Evolutionary conservation across 2,329 filamentous ascomycete genomes (phyloP).

Genomic region (Diaporthe sp.): DNA sequence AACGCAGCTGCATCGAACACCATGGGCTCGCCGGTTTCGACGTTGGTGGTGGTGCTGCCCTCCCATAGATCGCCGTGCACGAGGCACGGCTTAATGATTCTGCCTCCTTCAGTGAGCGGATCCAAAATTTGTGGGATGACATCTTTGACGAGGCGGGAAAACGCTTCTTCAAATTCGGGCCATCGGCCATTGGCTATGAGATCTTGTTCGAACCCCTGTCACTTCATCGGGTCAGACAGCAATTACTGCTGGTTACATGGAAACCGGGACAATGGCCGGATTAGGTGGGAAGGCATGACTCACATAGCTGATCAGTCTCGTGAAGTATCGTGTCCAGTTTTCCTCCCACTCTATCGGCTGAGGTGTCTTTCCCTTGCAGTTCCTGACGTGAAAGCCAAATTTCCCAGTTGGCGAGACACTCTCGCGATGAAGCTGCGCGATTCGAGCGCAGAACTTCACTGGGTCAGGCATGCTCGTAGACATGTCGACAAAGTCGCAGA

Average conservation of each 20-base stretch:
- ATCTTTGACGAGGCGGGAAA: neutral
- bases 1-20: conserved; percentile 1
- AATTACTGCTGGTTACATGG: neutral
- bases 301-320: neutral
- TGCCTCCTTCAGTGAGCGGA: neutral
- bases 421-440: conserved; percentile 5
- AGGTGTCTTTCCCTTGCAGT: conserved; percentile 6
- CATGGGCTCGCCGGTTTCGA: conserved; percentile 1
- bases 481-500: neutral
- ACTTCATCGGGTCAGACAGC: neutral
- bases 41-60: conserved; percentile 1
- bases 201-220: neutral
- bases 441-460: neutral
- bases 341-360: conserved; percentile 11
- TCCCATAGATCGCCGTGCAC: conserved; percentile 20
- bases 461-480: neutral
- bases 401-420: conserved; percentile 4
- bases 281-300: neutral
- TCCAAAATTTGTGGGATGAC: conserved; percentile 6
- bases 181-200: neutral
- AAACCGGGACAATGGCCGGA: neutral
- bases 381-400: conserved; percentile 9
- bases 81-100: conserved; percentile 3
- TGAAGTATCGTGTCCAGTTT: conserved; percentile 1
- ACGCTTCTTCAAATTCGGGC: neutral